Percentiles rank a stretch among this genome's conserved stretches.
phyloP scores from a whole-genome alignment of 768 basidiomycete genomes.

The Leccinum sublutescens region DNA sequence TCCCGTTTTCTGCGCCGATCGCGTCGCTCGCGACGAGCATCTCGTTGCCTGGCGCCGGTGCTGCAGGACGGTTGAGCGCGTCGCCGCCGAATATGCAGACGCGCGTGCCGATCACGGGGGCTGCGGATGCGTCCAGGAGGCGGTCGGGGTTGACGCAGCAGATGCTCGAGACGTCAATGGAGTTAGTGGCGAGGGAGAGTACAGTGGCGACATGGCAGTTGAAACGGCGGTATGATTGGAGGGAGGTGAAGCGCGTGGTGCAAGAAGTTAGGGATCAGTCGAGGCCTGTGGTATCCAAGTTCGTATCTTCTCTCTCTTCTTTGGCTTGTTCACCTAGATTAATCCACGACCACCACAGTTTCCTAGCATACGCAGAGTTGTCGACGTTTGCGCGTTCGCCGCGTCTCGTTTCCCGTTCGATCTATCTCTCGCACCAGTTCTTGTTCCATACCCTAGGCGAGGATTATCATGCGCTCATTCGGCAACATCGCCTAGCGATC shows the following conservation, averaged over 20 bases:
- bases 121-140: slow-evolving; percentile 26
- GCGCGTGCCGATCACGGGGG: slow-evolving; percentile 9
- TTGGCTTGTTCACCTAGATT: not conserved
- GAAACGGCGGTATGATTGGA: slow-evolving; percentile 49
- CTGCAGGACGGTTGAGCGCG: slow-evolving; percentile 36
- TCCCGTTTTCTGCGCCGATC: slow-evolving; percentile 25
- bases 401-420: slow-evolving; percentile 61
- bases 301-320: not conserved
- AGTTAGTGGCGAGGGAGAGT: slow-evolving; percentile 38
- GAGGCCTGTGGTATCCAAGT: slow-evolving; percentile 15
- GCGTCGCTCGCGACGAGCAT: slow-evolving; percentile 51
- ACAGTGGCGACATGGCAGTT: slow-evolving; percentile 68
- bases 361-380: slow-evolving; percentile 79
- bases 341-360: slow-evolving; percentile 21
- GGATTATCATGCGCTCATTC: slow-evolving; percentile 78
- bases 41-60: slow-evolving; percentile 56
- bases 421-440: slow-evolving; percentile 87
- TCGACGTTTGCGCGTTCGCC: slow-evolving; percentile 65
- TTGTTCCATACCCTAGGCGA: slow-evolving; percentile 73
- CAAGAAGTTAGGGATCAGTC: slow-evolving; percentile 6
- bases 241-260: slow-evolving; percentile 43
- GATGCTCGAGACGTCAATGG: slow-evolving; percentile 36
- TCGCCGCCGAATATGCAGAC: slow-evolving; percentile 23
- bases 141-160: slow-evolving; percentile 35
- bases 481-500: slow-evolving; percentile 59